Evolutionary conservation across 2,329 filamentous ascomycete species (phyloP).

Genomic region (Leptographium wingfieldii): DNA sequence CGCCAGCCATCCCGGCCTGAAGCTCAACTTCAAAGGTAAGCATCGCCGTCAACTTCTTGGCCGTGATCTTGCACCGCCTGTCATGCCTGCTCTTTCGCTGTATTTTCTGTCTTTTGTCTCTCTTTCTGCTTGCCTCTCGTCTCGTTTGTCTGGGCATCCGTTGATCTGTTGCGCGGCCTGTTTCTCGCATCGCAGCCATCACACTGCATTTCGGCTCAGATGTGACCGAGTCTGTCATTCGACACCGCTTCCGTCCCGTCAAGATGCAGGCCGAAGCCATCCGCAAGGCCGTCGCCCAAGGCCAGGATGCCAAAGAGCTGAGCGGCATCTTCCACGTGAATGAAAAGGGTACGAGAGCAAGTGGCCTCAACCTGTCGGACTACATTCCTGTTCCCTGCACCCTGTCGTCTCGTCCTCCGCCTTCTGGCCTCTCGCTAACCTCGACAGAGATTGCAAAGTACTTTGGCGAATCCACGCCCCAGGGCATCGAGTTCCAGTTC

Average conservation of each 20-base stretch:
- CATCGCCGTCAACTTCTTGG: not conserved
- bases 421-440: not conserved
- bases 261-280: conserved; percentile 29
- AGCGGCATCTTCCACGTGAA: conserved; percentile 27
- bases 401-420: not conserved
- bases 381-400: not conserved
- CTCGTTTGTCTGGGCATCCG: not conserved
- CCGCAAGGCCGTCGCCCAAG: conserved; percentile 20
- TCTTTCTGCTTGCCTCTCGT: not conserved
- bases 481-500: conserved; percentile 50
- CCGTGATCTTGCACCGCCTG: conserved; percentile 2
- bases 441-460: conserved; percentile 43
- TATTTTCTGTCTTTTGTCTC: not conserved
- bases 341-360: conserved; percentile 24
- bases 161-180: not conserved
- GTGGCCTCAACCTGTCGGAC: not conserved
- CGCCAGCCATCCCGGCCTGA: conserved; percentile 39
- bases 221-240: conserved; percentile 31
- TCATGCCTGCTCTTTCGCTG: not conserved
- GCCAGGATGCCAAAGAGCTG: conserved; percentile 31
- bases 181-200: conserved; percentile 26
- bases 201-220: conserved; percentile 35
- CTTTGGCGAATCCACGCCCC: conserved; percentile 45
- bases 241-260: conserved; percentile 39
- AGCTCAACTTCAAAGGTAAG: conserved; percentile 51